Conservation (phyloP, 2,329 filamentous ascomycete genomes). For the Scopulariopsis brevicaulis region DNA sequence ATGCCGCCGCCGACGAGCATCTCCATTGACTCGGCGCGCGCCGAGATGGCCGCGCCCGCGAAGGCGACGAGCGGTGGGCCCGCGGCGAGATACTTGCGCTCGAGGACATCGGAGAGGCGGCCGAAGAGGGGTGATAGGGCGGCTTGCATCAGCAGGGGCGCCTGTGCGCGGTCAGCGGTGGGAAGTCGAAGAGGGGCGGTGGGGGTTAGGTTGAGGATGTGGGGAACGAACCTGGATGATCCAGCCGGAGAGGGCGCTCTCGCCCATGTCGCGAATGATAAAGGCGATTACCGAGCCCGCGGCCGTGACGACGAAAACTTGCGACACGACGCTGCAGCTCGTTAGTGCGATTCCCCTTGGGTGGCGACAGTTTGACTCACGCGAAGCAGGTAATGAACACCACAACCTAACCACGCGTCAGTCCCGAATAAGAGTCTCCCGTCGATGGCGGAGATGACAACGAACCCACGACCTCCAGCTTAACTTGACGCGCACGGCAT, state of each 20-base stretch:
- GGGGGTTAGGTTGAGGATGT: not conserved
- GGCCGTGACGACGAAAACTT: slow-evolving; percentile 43
- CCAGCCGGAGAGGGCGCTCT: slow-evolving; percentile 38
- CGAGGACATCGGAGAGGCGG: slow-evolving; percentile 42
- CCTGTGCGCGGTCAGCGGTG: slow-evolving; percentile 11
- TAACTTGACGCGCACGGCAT: slow-evolving; percentile 29
- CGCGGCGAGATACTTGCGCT: slow-evolving; percentile 40
- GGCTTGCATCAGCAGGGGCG: slow-evolving; percentile 44
- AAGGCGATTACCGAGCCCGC: slow-evolving; percentile 45
- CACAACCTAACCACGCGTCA: slow-evolving; percentile 11
- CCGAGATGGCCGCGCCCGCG: slow-evolving; percentile 39
- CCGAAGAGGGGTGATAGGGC: slow-evolving; percentile 44
- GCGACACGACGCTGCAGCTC: slow-evolving; percentile 30
- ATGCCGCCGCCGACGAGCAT: slow-evolving; percentile 46
- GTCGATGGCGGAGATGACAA: not conserved
- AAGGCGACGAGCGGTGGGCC: slow-evolving; percentile 41
- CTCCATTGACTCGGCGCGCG: slow-evolving; percentile 41
- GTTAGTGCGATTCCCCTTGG: not conserved
- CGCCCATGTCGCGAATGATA: slow-evolving; percentile 40
- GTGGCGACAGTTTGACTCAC: slow-evolving; percentile 14
- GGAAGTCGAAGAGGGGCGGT: not conserved
- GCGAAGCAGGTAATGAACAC: slow-evolving; percentile 35
- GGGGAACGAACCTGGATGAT: slow-evolving; percentile 32
- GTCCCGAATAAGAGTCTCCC: not conserved
- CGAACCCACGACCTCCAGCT: slow-evolving; percentile 41